phyloP scores from a whole-genome alignment of 192 early-diverging fungal species.

The Gorgonomyces haynaldii region DNA sequence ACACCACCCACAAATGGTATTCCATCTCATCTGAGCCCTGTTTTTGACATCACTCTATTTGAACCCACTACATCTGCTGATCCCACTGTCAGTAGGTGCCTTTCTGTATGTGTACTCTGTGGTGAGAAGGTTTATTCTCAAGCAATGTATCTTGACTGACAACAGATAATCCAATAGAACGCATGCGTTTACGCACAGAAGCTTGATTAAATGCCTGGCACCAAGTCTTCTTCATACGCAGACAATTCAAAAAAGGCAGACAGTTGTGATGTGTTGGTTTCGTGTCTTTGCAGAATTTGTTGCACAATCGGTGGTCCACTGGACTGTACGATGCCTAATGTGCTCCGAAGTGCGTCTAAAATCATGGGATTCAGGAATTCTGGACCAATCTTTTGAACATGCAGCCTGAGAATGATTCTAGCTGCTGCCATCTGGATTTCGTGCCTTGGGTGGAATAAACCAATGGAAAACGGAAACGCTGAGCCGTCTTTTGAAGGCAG shows the following conservation, averaged over 20 bases:
- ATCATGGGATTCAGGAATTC: too few species aligned
- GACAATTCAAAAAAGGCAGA: too few species aligned
- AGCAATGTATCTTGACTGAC: too few species aligned
- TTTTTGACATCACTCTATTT: constrained; percentile 65
- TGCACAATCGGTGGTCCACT: too few species aligned
- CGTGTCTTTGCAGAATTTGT: too few species aligned
- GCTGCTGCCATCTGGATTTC: constrained; percentile 57
- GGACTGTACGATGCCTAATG: too few species aligned
- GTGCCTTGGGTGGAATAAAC: constrained; percentile 64
- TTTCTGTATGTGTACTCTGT: constrained; percentile 6
- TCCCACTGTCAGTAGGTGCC: constrained; percentile 66
- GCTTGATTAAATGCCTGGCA: too few species aligned
- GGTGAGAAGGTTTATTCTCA: neutral
- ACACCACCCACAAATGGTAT: constrained; percentile 32
- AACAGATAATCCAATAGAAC: too few species aligned
- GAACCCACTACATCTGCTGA: constrained; percentile 64
- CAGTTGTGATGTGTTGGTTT: too few species aligned
- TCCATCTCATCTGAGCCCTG: constrained; percentile 24
- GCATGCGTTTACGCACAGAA: too few species aligned
- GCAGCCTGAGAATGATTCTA: constrained; percentile 60
- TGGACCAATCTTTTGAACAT: constrained; percentile 55
- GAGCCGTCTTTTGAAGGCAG: constrained; percentile 73
- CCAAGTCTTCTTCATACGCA: too few species aligned
- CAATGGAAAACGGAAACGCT: constrained; percentile 63
- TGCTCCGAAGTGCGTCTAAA: too few species aligned